These are phyloP conservation scores for Moricandia arvensis DNA, from an alignment of 345 rosid genomes.

Conservation along the genomic window DNA sequence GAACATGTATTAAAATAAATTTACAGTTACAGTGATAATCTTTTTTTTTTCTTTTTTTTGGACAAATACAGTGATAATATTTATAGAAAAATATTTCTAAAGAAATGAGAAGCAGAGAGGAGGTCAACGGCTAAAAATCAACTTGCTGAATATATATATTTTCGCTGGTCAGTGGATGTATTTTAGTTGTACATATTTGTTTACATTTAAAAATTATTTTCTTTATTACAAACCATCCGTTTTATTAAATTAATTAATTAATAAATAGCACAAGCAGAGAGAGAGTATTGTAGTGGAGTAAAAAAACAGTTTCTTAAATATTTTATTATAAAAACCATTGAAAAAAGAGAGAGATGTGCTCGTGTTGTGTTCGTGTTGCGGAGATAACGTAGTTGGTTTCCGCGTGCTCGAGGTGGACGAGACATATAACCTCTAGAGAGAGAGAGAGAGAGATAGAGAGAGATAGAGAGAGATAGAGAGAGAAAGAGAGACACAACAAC, in stretches of 20 bases:
- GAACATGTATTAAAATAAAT: too few relatives aligned
- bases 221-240: not conserved
- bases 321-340: not conserved
- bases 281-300: slow-evolving; percentile 6
- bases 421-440: slow-evolving; percentile 20
- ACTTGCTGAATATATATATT: slow-evolving; percentile 4
- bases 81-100: not conserved
- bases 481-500: not conserved
- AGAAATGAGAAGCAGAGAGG: not conserved
- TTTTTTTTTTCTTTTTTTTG: too few relatives aligned
- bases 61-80: not conserved
- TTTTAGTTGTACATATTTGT: not conserved
- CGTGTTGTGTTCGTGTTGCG: slow-evolving; percentile 39
- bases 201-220: not conserved
- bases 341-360: slow-evolving; percentile 11
- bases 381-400: slow-evolving; percentile 34
- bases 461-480: too few relatives aligned
- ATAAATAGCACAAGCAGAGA: not conserved
- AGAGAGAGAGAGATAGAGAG: too few relatives aligned
- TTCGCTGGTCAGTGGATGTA: slow-evolving; percentile 12
- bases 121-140: slow-evolving; percentile 21
- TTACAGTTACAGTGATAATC: not conserved
- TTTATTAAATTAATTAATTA: not conserved
- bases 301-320: slow-evolving; percentile 15
- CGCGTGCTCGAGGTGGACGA: slow-evolving; percentile 16